Percentiles rank a stretch among this genome's conserved stretches.
phyloP scores from a whole-genome alignment of 2,329 filamentous ascomycete genomes.

The Sporothrix euskadiensis region DNA sequence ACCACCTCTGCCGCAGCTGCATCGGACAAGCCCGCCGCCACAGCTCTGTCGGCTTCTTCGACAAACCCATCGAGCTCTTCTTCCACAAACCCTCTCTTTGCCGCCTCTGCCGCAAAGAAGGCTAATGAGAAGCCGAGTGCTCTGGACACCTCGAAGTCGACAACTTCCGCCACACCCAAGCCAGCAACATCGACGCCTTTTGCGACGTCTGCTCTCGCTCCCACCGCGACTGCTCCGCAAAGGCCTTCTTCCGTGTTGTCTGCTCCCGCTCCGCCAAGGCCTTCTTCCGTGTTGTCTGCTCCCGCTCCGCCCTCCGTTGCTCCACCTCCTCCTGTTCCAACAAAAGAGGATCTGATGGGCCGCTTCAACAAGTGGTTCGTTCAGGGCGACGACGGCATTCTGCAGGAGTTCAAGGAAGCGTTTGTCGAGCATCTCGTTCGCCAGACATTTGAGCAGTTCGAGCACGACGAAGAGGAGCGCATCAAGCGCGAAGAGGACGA shows the following conservation, averaged over 20 bases:
- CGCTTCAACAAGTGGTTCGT: constrained; percentile 58
- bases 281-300: background rate
- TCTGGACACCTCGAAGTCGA: background rate
- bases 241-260: background rate
- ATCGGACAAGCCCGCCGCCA: background rate
- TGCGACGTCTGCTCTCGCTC: background rate
- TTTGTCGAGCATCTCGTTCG: constrained; percentile 50
- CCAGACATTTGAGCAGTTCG: constrained; percentile 45
- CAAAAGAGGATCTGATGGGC: constrained; percentile 46
- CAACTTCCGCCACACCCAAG: background rate
- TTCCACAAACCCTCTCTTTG: constrained; percentile 1
- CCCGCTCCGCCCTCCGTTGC: too few relatives aligned
- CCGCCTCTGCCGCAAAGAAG: background rate
- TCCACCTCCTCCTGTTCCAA: constrained; percentile 15
- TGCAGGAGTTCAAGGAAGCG: constrained; percentile 53
- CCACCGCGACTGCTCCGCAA: background rate
- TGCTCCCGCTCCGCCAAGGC: background rate
- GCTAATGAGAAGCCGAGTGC: background rate
- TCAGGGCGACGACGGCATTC: constrained; percentile 53
- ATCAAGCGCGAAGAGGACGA: constrained; percentile 52
- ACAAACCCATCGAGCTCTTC: background rate
- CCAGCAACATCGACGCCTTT: background rate
- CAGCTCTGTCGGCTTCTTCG: background rate
- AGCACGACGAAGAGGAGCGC: constrained; percentile 46
- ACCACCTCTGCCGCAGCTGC: background rate